Evolutionary conservation across 768 basidiomycete species (phyloP).

Genomic region (Termitomyces sp.): DNA sequence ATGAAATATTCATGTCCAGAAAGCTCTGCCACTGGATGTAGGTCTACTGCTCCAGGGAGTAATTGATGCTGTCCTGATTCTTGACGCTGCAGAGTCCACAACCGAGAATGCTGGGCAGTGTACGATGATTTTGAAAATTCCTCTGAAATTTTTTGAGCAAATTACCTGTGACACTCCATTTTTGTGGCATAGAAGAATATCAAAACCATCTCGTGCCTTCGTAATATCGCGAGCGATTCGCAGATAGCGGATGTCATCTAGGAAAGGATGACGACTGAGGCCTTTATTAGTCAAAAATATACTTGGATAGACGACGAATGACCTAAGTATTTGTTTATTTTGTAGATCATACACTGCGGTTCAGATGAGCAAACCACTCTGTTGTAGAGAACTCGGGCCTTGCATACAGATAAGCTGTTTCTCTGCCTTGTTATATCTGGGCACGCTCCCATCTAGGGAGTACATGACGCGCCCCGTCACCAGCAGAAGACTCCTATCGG

Average conservation of each 20-base stretch:
- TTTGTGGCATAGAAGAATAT: constrained; percentile 9
- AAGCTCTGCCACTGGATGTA: neutral
- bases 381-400: neutral
- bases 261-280: constrained; percentile 4
- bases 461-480: constrained; percentile 6
- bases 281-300: neutral
- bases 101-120: neutral
- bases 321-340: constrained; percentile 2
- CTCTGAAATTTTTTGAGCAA: no score
- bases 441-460: neutral
- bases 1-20: constrained; percentile 2
- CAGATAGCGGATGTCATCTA: constrained; percentile 10
- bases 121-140: neutral
- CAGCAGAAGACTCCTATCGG: constrained; percentile 5
- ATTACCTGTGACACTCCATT: neutral
- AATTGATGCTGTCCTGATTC: neutral
- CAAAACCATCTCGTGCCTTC: constrained; percentile 2
- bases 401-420: constrained; percentile 14
- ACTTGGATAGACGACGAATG: neutral
- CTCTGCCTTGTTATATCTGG: constrained; percentile 9
- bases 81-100: constrained; percentile 8
- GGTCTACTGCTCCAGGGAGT: neutral
- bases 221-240: neutral
- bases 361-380: neutral
- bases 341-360: constrained; percentile 6